These are phyloP conservation scores for Claviceps monticola DNA, from an alignment of 2,329 filamentous ascomycete species.

Conservation along the genomic window DNA sequence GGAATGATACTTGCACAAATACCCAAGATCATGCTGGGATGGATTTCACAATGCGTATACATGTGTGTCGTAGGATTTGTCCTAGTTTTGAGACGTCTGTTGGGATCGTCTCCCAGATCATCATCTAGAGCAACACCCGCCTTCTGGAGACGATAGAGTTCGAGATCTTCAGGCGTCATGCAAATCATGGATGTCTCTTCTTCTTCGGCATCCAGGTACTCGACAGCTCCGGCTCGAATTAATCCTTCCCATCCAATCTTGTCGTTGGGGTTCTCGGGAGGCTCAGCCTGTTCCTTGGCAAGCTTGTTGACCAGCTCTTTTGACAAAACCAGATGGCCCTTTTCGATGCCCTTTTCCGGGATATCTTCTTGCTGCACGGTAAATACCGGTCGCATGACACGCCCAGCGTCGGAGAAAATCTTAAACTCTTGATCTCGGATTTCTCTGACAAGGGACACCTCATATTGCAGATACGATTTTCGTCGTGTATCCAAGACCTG, in stretches of 20 bases:
- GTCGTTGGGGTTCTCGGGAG: conserved; percentile 42
- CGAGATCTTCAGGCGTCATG: conserved; percentile 94
- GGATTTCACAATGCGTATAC: conserved; percentile 98
- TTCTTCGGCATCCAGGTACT: conserved; percentile 95
- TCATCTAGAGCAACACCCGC: conserved; percentile 49
- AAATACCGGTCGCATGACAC: conserved; percentile 87
- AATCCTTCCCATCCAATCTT: conserved; percentile 84
- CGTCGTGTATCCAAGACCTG: conserved; percentile 66
- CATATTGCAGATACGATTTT: conserved; percentile 71
- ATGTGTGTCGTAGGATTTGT: conserved; percentile 78
- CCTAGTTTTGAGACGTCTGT: conserved; percentile 76
- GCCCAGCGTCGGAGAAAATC: conserved; percentile 92
- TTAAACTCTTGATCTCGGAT: conserved; percentile 97
- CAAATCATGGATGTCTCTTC: conserved; percentile 98
- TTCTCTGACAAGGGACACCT: conserved; percentile 89
- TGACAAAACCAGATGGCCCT: conserved; percentile 66
- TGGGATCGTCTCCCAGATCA: conserved; percentile 52
- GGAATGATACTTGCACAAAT: conserved; percentile 99
- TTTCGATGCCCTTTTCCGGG: conserved; percentile 39
- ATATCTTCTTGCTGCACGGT: conserved; percentile 84
- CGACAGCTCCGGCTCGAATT: conserved; percentile 71
- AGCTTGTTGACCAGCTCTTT: conserved; percentile 66
- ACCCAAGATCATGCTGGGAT: conserved; percentile 96
- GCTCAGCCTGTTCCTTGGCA: conserved; percentile 59
- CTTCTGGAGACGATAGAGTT: conserved; percentile 59